phyloP scores from a whole-genome alignment of 352 stramenopile species.

The Phytophthora rubi region DNA sequence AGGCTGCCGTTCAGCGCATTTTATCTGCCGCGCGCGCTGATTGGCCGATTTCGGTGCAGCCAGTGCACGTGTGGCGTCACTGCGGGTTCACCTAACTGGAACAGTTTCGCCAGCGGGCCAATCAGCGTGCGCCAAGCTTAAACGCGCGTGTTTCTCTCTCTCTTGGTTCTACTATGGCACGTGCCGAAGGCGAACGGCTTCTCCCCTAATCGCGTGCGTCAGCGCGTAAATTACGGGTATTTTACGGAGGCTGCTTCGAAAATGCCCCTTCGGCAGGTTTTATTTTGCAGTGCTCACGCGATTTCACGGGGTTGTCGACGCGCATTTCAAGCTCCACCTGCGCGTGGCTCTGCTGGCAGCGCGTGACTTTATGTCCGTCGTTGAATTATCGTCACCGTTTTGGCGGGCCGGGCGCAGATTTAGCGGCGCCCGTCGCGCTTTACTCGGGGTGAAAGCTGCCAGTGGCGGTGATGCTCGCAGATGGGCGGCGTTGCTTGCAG shows the following conservation, averaged over 20 bases:
- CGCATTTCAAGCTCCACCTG: constrained; percentile 3
- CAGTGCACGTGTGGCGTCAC: neutral
- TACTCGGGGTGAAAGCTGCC: constrained; percentile 7
- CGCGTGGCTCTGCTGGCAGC: constrained; percentile 12
- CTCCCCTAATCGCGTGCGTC: constrained; percentile 26
- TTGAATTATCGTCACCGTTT: constrained; percentile 8
- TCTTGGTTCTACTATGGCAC: constrained; percentile 19
- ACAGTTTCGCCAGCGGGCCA: constrained; percentile 24
- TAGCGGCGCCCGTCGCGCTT: constrained; percentile 1
- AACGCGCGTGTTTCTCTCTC: constrained; percentile 23
- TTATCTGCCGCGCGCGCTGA: constrained; percentile 21
- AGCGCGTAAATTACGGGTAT: constrained; percentile 19
- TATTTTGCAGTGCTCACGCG: neutral
- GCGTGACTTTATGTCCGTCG: constrained; percentile 17
- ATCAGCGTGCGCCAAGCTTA: constrained; percentile 28
- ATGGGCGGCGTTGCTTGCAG: constrained; percentile 38
- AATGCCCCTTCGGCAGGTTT: constrained; percentile 10
- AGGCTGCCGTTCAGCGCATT: constrained; percentile 32
- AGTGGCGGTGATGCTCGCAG: constrained; percentile 22
- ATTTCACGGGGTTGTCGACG: constrained; percentile 21
- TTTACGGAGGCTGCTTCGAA: constrained; percentile 23
- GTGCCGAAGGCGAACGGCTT: constrained; percentile 11
- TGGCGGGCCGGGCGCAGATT: constrained; percentile 6
- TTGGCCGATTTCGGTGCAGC: constrained; percentile 21
- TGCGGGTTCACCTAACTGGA: constrained; percentile 12